Evolutionary conservation across 2,329 filamentous ascomycete genomes (phyloP).

Genomic region (Beauveria bassiana): DNA sequence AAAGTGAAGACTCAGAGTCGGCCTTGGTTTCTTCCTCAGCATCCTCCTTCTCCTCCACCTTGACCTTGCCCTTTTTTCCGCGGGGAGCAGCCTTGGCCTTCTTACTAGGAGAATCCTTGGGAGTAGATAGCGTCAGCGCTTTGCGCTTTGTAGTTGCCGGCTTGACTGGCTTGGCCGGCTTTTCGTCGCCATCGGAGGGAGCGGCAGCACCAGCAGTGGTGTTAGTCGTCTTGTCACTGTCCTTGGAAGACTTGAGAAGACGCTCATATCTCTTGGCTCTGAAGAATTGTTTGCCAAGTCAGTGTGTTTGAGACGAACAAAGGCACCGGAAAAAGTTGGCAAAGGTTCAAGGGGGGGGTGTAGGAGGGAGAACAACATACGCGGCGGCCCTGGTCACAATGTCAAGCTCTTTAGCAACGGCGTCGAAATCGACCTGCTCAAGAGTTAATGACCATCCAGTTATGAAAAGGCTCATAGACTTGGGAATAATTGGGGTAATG

Average conservation of each 20-base stretch:
- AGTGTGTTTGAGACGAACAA: too few species aligned
- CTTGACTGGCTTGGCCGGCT: neutral
- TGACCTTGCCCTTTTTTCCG: conserved; percentile 13
- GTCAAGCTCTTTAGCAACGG: conserved; percentile 55
- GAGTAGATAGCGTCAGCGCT: conserved; percentile 10
- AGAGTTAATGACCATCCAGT: neutral
- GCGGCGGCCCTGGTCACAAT: conserved; percentile 61
- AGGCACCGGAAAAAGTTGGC: too few species aligned
- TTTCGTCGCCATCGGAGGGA: conserved; percentile 3
- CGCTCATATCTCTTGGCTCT: conserved; percentile 64
- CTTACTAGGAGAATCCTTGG: conserved; percentile 18
- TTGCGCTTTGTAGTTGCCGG: conserved; percentile 9
- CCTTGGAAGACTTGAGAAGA: conserved; percentile 52
- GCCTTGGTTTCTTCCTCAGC: conserved; percentile 15
- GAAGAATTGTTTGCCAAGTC: neutral
- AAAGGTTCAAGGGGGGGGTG: too few species aligned
- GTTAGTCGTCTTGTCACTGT: conserved; percentile 21
- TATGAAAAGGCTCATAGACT: too few species aligned
- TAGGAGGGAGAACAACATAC: conserved; percentile 38
- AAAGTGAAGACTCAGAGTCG: conserved; percentile 19
- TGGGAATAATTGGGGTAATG: neutral
- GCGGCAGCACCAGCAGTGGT: conserved; percentile 12
- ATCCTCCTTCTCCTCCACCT: conserved; percentile 15
- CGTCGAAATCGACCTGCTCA: conserved; percentile 54
- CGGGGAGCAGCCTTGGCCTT: conserved; percentile 19